These are phyloP conservation scores for Polytrichum commune DNA, from an alignment of 225 moss, liverwort and hornwort genomes.

Conservation along the genomic window DNA sequence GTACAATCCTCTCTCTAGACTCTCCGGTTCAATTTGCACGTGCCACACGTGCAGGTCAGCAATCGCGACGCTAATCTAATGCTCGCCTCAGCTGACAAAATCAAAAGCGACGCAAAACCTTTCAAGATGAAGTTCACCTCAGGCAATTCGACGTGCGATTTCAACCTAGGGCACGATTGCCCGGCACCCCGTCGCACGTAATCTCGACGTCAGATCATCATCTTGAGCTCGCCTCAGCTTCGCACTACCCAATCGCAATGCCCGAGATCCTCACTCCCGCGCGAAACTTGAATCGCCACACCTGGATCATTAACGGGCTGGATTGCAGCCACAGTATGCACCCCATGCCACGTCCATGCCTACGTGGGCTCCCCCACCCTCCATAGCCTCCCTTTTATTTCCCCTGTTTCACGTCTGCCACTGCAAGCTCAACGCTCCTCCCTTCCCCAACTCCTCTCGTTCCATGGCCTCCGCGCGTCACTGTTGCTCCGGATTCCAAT, in stretches of 20 bases:
- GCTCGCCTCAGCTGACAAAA: slow-evolving; percentile 17
- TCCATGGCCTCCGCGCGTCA: no score
- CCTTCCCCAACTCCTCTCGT: no score
- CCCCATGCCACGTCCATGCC: background rate
- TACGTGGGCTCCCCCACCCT: background rate
- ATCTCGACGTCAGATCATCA: slow-evolving; percentile 3
- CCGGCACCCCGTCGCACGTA: slow-evolving; percentile 8
- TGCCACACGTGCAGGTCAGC: slow-evolving; percentile 14
- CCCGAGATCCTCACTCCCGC: background rate
- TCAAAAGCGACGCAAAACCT: slow-evolving; percentile 19
- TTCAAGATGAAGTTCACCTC: background rate
- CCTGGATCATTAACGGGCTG: background rate
- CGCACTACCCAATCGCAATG: background rate
- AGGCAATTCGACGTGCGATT: slow-evolving; percentile 31
- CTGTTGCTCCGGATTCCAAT: no score
- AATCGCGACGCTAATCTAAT: slow-evolving; percentile 9
- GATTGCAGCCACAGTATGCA: background rate
- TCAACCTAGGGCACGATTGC: slow-evolving; percentile 22
- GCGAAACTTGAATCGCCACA: background rate
- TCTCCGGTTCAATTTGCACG: slow-evolving; percentile 3
- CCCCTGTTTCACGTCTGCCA: slow-evolving; percentile 9
- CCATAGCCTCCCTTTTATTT: background rate
- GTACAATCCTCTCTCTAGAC: background rate
- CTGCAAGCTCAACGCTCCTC: slow-evolving; percentile 7
- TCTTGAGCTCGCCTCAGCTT: slow-evolving; percentile 4